Evolutionary conservation across 371 early-diverging fungal species (phyloP).

Genomic region (Mortierella sp.): DNA sequence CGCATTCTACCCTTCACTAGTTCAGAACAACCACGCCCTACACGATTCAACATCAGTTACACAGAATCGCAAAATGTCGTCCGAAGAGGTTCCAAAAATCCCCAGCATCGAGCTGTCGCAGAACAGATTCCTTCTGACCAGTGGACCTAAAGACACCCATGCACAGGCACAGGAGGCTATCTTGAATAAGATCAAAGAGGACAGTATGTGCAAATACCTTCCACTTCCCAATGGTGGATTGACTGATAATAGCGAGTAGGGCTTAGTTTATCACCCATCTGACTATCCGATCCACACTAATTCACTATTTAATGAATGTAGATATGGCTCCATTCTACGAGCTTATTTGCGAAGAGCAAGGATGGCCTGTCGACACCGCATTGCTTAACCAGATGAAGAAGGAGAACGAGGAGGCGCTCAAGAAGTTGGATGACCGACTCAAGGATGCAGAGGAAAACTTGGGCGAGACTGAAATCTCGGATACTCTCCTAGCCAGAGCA

Average conservation of each 20-base stretch:
- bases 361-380: constrained; percentile 66
- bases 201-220: constrained; percentile 65
- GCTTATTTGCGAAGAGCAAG: constrained; percentile 73
- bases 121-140: constrained; percentile 76
- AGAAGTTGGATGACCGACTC: constrained; percentile 84
- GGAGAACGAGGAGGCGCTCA: constrained; percentile 82
- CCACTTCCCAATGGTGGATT: neutral
- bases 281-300: neutral
- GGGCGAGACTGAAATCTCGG: constrained; percentile 96
- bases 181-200: constrained; percentile 74
- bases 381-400: constrained; percentile 68
- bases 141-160: constrained; percentile 71
- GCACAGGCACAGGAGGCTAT: constrained; percentile 74
- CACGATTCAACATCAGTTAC: neutral
- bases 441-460: constrained; percentile 91
- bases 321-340: constrained; percentile 92
- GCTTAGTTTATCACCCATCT: neutral
- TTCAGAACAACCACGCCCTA: constrained; percentile 1
- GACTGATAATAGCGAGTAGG: neutral
- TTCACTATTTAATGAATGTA: constrained; percentile 33
- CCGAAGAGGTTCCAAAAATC: constrained; percentile 77
- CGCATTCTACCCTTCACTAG: neutral
- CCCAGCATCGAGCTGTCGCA: constrained; percentile 85
- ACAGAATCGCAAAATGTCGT: constrained; percentile 53
- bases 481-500: constrained; percentile 93